These are phyloP conservation scores for Penicillium riverlandense DNA, from an alignment of 495 filamentous ascomycete genomes.

Conservation along the genomic window DNA sequence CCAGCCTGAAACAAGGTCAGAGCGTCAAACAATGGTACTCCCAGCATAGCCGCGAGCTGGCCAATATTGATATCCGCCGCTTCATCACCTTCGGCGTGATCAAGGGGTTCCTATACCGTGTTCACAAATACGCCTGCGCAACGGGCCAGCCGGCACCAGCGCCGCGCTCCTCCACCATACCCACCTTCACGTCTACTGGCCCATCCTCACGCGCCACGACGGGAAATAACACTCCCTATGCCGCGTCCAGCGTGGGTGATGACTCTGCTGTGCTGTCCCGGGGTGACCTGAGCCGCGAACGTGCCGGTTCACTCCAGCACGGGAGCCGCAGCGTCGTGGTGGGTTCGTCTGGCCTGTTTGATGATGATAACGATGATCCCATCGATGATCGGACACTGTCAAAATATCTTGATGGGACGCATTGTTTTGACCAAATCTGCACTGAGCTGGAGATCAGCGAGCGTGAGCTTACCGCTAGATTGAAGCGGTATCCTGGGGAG, in stretches of 20 bases:
- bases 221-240: slow-evolving; percentile 29
- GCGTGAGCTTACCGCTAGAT: slow-evolving; percentile 40
- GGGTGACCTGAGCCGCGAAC: slow-evolving; percentile 13
- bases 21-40: slow-evolving; percentile 77
- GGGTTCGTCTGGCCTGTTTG: slow-evolving; percentile 13
- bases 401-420: slow-evolving; percentile 71
- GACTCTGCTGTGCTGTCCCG: slow-evolving; percentile 13
- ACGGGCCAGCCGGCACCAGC: slow-evolving; percentile 34
- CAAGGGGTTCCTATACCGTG: slow-evolving; percentile 88
- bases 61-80: slow-evolving; percentile 75
- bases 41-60: slow-evolving; percentile 57
- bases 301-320: slow-evolving; percentile 23
- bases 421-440: slow-evolving; percentile 86
- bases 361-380: slow-evolving; percentile 30
- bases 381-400: slow-evolving; percentile 44
- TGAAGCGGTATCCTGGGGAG: slow-evolving; percentile 44
- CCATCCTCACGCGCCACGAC: slow-evolving; percentile 29
- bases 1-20: slow-evolving; percentile 66
- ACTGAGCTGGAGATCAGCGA: slow-evolving; percentile 62
- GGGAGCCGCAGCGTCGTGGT: slow-evolving; percentile 16
- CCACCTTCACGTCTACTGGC: slow-evolving; percentile 14
- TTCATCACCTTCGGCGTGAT: slow-evolving; percentile 94
- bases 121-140: slow-evolving; percentile 81
- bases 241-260: slow-evolving; percentile 28
- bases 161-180: slow-evolving; percentile 15